Conservation (phyloP, 495 filamentous ascomycete species). For the Aspergillus ostianus region DNA sequence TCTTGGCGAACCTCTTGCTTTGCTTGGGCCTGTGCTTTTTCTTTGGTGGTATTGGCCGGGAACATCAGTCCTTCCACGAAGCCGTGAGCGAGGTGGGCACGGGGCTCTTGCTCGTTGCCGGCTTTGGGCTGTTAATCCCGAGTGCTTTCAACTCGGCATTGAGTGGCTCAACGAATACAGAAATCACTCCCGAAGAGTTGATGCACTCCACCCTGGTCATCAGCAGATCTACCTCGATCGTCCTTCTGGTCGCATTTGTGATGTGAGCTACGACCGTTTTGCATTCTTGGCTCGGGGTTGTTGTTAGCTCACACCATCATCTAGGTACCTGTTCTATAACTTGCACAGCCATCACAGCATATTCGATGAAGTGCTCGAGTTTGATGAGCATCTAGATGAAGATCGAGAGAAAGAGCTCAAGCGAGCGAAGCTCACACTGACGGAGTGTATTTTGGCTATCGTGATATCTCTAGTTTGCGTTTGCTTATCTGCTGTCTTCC, state of each 20-base stretch:
- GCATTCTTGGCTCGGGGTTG: neutral
- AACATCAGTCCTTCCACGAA: constrained; percentile 69
- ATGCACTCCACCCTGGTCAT: constrained; percentile 56
- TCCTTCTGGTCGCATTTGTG: constrained; percentile 75
- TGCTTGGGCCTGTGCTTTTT: constrained; percentile 80
- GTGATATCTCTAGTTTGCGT: constrained; percentile 69
- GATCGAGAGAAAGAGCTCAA: constrained; percentile 63
- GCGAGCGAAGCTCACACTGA: constrained; percentile 73
- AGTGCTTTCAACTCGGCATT: constrained; percentile 72
- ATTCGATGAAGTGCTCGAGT: constrained; percentile 67
- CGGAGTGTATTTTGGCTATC: constrained; percentile 70
- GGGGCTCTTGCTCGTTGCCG: constrained; percentile 77
- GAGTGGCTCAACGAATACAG: constrained; percentile 31
- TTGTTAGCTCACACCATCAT: constrained; percentile 15
- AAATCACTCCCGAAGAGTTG: constrained; percentile 39
- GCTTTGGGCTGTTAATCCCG: constrained; percentile 79
- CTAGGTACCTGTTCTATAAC: constrained; percentile 77
- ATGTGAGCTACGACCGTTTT: constrained; percentile 32
- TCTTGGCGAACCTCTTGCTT: constrained; percentile 73
- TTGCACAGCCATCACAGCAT: constrained; percentile 78
- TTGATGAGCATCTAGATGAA: constrained; percentile 67
- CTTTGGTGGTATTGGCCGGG: constrained; percentile 64
- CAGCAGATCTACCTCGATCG: constrained; percentile 71
- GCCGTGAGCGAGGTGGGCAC: constrained; percentile 79
- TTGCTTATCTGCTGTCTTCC: constrained; percentile 73